Evolutionary conservation across 345 rosid genomes (phyloP), one percentile per base, ranked within the genome.

Genomic region (Pistacia atlantica): DNA sequence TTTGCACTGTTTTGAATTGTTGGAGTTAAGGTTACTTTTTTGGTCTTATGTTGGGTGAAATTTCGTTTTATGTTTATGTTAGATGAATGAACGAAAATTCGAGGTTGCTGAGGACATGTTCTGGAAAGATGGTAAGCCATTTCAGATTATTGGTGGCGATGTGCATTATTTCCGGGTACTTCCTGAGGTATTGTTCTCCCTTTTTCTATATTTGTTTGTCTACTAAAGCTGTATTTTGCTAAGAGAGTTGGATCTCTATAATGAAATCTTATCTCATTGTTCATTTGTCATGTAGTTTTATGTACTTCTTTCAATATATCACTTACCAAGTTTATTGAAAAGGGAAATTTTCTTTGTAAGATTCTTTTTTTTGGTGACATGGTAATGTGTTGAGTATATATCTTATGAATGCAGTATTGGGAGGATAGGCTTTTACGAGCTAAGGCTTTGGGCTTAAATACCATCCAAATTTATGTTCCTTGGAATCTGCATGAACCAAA

Each of bases 401-500:
- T 67, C 61, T 75, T 78, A n/a, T 31, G 11, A 11, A 60, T 83
- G 84, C 83, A 95, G 97, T 89, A 89, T 75, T 93, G 97, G 99
- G 94, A 93, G 82, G 96, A 93, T 83, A 90, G 97, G 76, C 87
- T 95, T 75, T 69, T 92, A 71, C 90, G 88, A 86, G 98, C 93
- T 52, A 93, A 92, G 86, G 91, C 97, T 73, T 68, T 95, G 89
- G 98, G 98, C 17, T 80, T 95, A 80, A 95, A 93, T 83, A 83
- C 96, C 45, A 89, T 95, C 71, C 99, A 95, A 88, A 81, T 87
- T 46, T 95, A 95, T 80, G 93, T 91, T 79, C 97, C 98, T 61
- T 95, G 99, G 98, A 95, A 95, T 86, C 83, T 95, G 56, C 99
- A 95, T 80, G 96, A 95, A 80, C 98, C 99, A n/a, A 85, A 82